Conservation (phyloP, 345 rosid genomes). For the Toxicodendron radicans region DNA sequence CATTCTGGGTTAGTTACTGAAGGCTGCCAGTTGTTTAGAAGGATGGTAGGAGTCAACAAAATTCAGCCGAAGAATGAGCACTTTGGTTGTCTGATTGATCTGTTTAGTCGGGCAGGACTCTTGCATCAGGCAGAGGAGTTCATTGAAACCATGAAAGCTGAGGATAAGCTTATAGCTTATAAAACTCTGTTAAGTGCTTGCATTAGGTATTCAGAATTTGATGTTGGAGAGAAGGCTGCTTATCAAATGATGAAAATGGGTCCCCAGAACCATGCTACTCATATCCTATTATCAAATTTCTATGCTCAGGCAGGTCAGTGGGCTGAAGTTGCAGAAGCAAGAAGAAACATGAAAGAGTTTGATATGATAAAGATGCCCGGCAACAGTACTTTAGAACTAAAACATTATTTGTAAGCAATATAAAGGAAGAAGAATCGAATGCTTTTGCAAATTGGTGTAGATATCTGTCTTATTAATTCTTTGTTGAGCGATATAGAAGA, state of each 20-base stretch:
- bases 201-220: slow-evolving; percentile 26
- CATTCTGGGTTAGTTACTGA: slow-evolving; percentile 33
- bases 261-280: slow-evolving; percentile 14
- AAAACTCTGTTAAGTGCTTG: slow-evolving; percentile 30
- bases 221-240: slow-evolving; percentile 25
- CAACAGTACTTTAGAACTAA: slow-evolving; percentile 14
- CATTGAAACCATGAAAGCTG: slow-evolving; percentile 16
- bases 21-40: slow-evolving; percentile 27
- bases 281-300: slow-evolving; percentile 33
- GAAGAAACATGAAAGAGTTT: slow-evolving; percentile 19
- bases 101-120: slow-evolving; percentile 30
- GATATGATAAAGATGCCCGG: slow-evolving; percentile 30
- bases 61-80: slow-evolving; percentile 25
- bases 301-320: slow-evolving; percentile 31
- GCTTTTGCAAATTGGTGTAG: not conserved
- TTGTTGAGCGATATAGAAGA: no score
- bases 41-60: slow-evolving; percentile 22
- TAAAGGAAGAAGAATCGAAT: not conserved
- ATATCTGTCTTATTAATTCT: no score
- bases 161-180: slow-evolving; percentile 11
- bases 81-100: slow-evolving; percentile 33
- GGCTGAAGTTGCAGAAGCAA: slow-evolving; percentile 25
- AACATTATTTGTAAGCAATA: not conserved
- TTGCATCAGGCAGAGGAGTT: slow-evolving; percentile 29
- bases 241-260: slow-evolving; percentile 14